phyloP scores from a whole-genome alignment of 805 yeast genomes.

The Candida quercuum region DNA sequence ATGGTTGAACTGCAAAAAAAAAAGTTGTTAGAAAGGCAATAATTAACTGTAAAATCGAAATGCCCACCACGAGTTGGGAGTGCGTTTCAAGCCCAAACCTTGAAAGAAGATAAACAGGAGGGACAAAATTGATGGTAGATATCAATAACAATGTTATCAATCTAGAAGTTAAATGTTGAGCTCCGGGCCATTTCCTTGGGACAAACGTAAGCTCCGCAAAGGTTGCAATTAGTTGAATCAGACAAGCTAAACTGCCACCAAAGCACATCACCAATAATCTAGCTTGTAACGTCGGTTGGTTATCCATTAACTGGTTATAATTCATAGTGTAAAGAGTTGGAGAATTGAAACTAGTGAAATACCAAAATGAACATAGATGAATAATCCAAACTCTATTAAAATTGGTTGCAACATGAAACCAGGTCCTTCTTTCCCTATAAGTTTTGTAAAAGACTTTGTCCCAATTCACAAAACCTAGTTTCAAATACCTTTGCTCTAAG shows the following conservation, averaged over 20 bases:
- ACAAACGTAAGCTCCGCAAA: constrained; percentile 56
- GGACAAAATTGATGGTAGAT: constrained; percentile 42
- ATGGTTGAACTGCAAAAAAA: constrained; percentile 56
- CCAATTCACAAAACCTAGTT: constrained; percentile 59
- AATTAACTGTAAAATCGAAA: constrained; percentile 50
- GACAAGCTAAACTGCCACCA: constrained; percentile 60
- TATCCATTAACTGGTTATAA: constrained; percentile 48
- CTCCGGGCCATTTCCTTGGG: constrained; percentile 72
- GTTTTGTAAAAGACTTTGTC: constrained; percentile 64
- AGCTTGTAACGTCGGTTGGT: constrained; percentile 56
- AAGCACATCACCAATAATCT: constrained; percentile 54
- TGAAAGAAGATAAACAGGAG: constrained; percentile 47
- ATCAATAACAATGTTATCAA: constrained; percentile 36
- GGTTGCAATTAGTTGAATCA: constrained; percentile 53
- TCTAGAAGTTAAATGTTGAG: constrained; percentile 50
- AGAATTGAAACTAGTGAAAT: constrained; percentile 65
- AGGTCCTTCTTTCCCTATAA: constrained; percentile 64
- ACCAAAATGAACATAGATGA: constrained; percentile 75
- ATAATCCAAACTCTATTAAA: constrained; percentile 78
- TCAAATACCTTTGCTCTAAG: constrained; percentile 46
- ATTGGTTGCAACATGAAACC: constrained; percentile 71
- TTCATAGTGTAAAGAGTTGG: constrained; percentile 62
- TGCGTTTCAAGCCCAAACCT: constrained; percentile 33
- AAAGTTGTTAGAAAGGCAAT: constrained; percentile 51
- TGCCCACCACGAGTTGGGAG: constrained; percentile 31